phyloP scores from a whole-genome alignment of 345 rosid species.

The Noccaea caerulescens region DNA sequence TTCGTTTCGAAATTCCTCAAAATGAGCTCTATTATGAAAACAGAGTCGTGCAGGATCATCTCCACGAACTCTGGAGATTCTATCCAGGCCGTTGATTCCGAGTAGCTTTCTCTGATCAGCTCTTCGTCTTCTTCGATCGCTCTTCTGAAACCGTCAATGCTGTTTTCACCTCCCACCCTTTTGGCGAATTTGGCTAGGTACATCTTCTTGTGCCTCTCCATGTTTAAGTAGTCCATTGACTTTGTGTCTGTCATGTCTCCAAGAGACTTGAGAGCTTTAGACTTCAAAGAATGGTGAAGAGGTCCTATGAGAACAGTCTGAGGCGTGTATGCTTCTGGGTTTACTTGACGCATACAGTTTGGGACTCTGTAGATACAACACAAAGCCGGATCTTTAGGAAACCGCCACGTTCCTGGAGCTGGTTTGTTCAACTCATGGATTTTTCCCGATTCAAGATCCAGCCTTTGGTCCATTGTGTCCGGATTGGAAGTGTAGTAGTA shows the following conservation, averaged over 20 bases:
- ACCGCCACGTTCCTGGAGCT: constrained; percentile 11
- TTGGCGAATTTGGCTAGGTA: not conserved
- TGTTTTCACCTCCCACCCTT: not conserved
- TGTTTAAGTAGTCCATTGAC: constrained; percentile 1
- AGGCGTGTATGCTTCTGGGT: constrained; percentile 17
- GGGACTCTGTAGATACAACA: constrained; percentile 37
- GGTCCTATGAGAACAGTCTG: constrained; percentile 11
- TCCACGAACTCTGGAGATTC: not conserved
- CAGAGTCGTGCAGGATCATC: constrained; percentile 25
- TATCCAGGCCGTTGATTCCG: constrained; percentile 19
- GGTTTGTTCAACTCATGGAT: not conserved
- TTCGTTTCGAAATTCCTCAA: not conserved
- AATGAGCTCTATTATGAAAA: constrained; percentile 18
- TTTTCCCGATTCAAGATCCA: not conserved
- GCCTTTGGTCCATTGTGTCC: not conserved
- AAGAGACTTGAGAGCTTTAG: constrained; percentile 1
- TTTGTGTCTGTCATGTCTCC: not conserved
- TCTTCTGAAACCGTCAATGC: not conserved
- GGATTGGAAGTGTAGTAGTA: no score
- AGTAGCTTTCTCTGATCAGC: not conserved
- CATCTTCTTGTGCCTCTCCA: constrained; percentile 3
- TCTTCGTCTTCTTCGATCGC: not conserved
- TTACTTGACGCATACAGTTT: not conserved
- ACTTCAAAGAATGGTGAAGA: not conserved
- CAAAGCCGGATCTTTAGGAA: not conserved